phyloP scores from a whole-genome alignment of 257 asterid species.

The Avicennia marina region DNA sequence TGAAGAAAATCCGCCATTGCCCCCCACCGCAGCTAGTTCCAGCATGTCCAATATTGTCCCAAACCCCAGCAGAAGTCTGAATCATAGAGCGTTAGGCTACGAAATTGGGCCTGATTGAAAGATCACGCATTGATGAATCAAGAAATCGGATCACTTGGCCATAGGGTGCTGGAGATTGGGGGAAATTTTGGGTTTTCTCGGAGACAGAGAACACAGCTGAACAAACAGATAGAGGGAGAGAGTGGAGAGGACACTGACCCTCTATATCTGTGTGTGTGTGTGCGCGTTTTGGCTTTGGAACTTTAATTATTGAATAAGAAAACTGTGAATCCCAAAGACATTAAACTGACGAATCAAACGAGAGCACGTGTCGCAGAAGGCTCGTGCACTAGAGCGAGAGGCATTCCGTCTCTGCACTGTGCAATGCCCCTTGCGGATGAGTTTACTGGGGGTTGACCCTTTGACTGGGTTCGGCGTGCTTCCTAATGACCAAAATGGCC shows the following conservation, averaged over 20 bases:
- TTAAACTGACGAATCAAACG: constrained; percentile 25
- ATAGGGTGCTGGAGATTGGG: constrained; percentile 28
- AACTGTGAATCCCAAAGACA: constrained; percentile 54
- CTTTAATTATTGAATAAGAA: constrained; percentile 34
- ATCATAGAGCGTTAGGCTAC: neutral
- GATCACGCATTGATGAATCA: constrained; percentile 32
- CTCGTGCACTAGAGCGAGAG: constrained; percentile 28
- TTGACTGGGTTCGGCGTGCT: constrained; percentile 24
- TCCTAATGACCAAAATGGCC: constrained; percentile 26
- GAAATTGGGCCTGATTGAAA: constrained; percentile 14
- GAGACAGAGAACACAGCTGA: constrained; percentile 47
- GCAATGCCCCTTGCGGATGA: constrained; percentile 28
- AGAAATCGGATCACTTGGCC: constrained; percentile 15
- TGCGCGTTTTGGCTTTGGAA: constrained; percentile 12
- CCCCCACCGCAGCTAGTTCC: constrained; percentile 46
- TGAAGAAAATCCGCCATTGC: constrained; percentile 46
- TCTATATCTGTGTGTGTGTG: constrained; percentile 25
- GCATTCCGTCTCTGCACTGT: constrained; percentile 48
- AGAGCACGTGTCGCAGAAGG: constrained; percentile 24
- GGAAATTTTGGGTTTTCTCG: constrained; percentile 27
- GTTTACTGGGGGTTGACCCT: constrained; percentile 29
- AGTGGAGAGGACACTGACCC: constrained; percentile 28
- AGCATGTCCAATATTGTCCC: constrained; percentile 38
- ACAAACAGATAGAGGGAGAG: constrained; percentile 27
- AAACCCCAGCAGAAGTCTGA: neutral